Evolutionary conservation across 164 flowering plant species (phyloP).

Genomic region (Piper betle): DNA sequence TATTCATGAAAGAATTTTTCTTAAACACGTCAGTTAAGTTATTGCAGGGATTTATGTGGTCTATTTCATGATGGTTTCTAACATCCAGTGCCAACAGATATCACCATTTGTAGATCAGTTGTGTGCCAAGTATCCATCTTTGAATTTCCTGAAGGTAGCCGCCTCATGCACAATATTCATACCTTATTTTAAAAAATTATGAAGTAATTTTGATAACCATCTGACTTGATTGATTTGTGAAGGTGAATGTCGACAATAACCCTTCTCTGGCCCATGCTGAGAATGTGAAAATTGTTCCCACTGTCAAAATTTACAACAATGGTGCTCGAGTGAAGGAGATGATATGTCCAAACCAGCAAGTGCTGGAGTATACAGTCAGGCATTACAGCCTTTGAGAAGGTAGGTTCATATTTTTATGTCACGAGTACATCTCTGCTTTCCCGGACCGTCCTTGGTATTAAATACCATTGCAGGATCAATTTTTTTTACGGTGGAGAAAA

Average conservation of each 20-base stretch:
- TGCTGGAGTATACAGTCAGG: constrained; percentile 71
- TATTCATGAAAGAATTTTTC: too few species aligned
- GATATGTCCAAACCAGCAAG: constrained; percentile 55
- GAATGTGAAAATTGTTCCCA: constrained; percentile 60
- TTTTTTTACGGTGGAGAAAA: constrained; percentile 26
- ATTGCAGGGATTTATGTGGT: constrained; percentile 56
- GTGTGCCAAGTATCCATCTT: constrained; percentile 52
- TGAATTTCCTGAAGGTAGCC: constrained; percentile 67
- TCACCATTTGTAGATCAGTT: constrained; percentile 45
- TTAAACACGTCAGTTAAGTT: too few species aligned
- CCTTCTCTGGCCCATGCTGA: constrained; percentile 46
- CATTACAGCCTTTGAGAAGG: constrained; percentile 47
- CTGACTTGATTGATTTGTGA: constrained; percentile 3
- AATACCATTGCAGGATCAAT: constrained; percentile 30
- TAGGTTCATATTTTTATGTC: constrained; percentile 1
- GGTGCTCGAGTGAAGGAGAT: constrained; percentile 70
- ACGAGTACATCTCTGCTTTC: neutral
- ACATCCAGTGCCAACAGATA: constrained; percentile 45
- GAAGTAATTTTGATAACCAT: neutral
- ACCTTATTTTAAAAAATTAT: too few species aligned
- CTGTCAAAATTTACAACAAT: constrained; percentile 80
- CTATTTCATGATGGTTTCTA: constrained; percentile 34
- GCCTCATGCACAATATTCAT: neutral
- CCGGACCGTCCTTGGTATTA: constrained; percentile 19
- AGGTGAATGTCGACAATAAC: constrained; percentile 68